These are phyloP conservation scores for Aspergillus tubingensis DNA, from an alignment of 2,329 filamentous ascomycete genomes.

Conservation along the genomic window DNA sequence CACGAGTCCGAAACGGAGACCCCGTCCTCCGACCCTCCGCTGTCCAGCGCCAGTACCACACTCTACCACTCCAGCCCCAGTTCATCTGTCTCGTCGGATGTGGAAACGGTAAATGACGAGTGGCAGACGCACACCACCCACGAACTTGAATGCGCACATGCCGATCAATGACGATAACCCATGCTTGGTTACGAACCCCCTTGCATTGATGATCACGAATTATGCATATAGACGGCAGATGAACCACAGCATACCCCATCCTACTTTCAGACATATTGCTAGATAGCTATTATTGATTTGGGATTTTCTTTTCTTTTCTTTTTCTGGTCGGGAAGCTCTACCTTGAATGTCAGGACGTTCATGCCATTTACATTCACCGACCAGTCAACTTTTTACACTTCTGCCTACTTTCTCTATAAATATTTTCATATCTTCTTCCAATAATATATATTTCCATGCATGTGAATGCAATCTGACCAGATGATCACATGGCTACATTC, in stretches of 20 bases:
- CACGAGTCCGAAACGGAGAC: conserved; percentile 9
- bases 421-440: neutral
- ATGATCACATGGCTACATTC: neutral
- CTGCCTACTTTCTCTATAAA: conserved; percentile 1
- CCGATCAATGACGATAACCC: conserved; percentile 9
- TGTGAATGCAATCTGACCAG: neutral
- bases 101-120: conserved; percentile 4
- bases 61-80: conserved; percentile 10
- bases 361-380: neutral
- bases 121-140: conserved; percentile 11
- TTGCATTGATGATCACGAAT: conserved; percentile 19
- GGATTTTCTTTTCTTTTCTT: neutral
- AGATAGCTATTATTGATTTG: neutral
- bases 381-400: neutral
- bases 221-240: conserved; percentile 20
- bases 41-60: conserved; percentile 10
- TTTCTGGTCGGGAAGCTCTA: neutral
- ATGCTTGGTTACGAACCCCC: neutral
- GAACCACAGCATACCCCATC: neutral
- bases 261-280: neutral
- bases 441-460: conserved; percentile 4
- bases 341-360: neutral
- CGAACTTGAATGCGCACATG: conserved; percentile 11
- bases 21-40: conserved; percentile 4
- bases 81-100: conserved; percentile 10